These are phyloP conservation scores for Umbilicus rupestris DNA, from an alignment of 164 flowering plant genomes.

Conservation along the genomic window DNA sequence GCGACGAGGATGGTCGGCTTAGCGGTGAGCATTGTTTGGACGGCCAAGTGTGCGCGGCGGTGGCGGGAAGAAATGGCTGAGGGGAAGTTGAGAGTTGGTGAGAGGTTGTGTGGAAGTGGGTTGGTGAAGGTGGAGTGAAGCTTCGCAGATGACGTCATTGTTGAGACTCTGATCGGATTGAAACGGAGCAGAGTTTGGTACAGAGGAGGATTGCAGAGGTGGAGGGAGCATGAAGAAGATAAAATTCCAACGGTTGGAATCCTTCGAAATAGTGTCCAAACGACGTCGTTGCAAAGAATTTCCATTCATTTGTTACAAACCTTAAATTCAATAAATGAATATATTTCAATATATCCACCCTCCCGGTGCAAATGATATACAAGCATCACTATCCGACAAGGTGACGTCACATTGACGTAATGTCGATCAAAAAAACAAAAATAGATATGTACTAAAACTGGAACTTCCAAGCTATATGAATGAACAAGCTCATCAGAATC, in stretches of 20 bases:
- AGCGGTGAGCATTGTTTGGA: not conserved
- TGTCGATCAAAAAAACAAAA: too few relatives aligned
- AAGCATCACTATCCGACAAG: too few relatives aligned
- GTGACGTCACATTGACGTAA: too few relatives aligned
- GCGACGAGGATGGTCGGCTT: conserved; percentile 37
- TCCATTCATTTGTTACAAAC: too few relatives aligned
- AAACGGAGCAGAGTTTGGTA: not conserved
- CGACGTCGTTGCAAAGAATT: not conserved
- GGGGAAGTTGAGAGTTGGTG: not conserved
- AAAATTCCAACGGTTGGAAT: conserved; percentile 4
- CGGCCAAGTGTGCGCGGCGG: not conserved
- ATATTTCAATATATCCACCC: too few relatives aligned
- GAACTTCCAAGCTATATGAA: not conserved
- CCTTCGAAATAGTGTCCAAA: not conserved
- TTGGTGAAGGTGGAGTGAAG: not conserved
- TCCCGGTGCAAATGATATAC: too few relatives aligned
- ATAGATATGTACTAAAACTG: too few relatives aligned
- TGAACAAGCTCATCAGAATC: not conserved
- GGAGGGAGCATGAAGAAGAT: not conserved
- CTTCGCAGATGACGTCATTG: not conserved
- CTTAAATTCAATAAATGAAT: too few relatives aligned
- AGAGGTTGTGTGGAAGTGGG: not conserved
- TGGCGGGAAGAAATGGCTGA: not conserved
- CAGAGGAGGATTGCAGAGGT: not conserved
- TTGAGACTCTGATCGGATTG: not conserved